Evolutionary conservation across 1,139 yeast genomes (phyloP), one percentile per base, ranked within the genome.

Genomic region (Lizanozyma gosingica): DNA sequence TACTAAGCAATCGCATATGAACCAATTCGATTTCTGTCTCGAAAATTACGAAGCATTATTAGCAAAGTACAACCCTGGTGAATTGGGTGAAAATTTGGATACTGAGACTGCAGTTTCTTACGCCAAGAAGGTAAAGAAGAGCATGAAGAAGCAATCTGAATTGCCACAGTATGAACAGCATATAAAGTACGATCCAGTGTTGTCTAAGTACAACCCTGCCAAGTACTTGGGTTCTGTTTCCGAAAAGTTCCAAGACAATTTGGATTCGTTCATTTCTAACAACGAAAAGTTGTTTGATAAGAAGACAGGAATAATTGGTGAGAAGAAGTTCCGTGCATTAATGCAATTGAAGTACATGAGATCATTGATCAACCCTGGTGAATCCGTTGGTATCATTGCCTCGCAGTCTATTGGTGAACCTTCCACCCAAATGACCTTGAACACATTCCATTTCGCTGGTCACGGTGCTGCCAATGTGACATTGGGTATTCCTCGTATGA

Each of bases 401-500:
- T 85, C 97, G 35, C 97, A 94, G 67, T 90, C 97, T 42, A 83
- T 94, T 60, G 99, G 99, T 67, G 99, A 94, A 66, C 99, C 99
- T 40, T 88, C 97, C 3, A 94, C 99, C 4, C 99, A 94, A 71
- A 94, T 94, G 99, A 94, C 99, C 16, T 77, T 94, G 57, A 94
- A 94, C 64, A 94, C 99, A 41, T 94, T 94, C 94, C 99, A 94
- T 71, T 94, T 94, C 58, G 99, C 99, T 53, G 99, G 99, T 62
- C 98, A 94, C 69, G 99, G 99, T 78, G 99, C 98, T 44, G 98
- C 98, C 39, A 94, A 94, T 65, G 99, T 94, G 51, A 94, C 99
- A 1, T 76, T 94, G 57, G 99, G 99, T 83, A 94, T 94, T 59
- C 99, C 99, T 39, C 96, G 99, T 79, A 83, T 94, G 90, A 83